Percentiles rank a stretch among this genome's conserved stretches.
These are phyloP conservation scores for Pyrenophora teres DNA, from an alignment of 2,329 filamentous ascomycete species.

Conservation along the genomic window DNA sequence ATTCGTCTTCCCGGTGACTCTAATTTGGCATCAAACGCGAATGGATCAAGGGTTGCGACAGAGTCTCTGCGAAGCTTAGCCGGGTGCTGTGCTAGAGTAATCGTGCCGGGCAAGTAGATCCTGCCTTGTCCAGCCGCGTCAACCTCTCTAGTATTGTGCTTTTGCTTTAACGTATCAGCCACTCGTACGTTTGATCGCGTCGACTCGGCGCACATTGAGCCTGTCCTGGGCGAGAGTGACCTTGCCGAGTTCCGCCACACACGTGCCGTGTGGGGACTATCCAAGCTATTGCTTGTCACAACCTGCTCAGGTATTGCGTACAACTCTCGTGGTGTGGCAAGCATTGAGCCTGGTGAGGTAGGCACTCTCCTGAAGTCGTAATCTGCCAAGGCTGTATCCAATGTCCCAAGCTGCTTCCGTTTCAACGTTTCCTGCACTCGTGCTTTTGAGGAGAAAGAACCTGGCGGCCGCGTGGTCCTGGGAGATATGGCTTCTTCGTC, in stretches of 20 bases:
- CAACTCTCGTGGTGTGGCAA: conserved; percentile 37
- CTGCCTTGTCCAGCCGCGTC: conserved; percentile 10
- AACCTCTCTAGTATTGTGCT: background rate
- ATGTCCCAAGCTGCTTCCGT: conserved; percentile 23
- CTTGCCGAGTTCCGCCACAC: conserved; percentile 14
- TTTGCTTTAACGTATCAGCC: background rate
- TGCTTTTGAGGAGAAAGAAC: conserved; percentile 23
- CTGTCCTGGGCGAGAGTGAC: conserved; percentile 11
- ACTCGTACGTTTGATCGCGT: conserved; percentile 20
- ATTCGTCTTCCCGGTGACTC: conserved; percentile 21
- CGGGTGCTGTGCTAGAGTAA: conserved; percentile 43
- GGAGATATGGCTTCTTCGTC: conserved; percentile 3
- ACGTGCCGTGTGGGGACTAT: conserved; percentile 8
- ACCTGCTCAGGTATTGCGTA: conserved; percentile 24
- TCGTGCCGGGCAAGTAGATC: conserved; percentile 51
- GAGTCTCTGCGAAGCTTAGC: conserved; percentile 46
- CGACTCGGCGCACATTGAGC: conserved; percentile 4
- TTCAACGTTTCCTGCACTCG: conserved; percentile 31
- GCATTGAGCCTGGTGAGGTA: conserved; percentile 35
- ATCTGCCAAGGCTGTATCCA: conserved; percentile 32
- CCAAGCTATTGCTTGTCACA: conserved; percentile 10
- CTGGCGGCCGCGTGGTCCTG: background rate
- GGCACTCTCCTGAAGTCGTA: conserved; percentile 21
- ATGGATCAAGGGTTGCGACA: conserved; percentile 48
- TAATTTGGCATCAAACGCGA: conserved; percentile 32